Evolutionary conservation across 2,329 filamentous ascomycete genomes (phyloP).

Genomic region (Penicillium glabrum): DNA sequence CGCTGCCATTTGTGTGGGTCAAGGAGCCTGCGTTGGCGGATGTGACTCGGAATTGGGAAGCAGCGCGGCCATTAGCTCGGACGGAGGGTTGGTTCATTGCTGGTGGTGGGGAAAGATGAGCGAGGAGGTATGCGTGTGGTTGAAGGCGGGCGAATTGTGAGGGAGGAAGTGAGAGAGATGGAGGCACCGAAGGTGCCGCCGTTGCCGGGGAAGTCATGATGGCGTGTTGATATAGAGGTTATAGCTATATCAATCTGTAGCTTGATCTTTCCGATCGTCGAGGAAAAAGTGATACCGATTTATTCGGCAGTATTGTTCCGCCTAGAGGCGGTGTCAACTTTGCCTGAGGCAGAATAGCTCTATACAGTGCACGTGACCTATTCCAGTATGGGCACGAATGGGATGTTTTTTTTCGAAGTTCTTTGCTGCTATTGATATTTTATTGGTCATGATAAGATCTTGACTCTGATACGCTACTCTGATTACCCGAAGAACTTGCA

Average conservation of each 20-base stretch:
- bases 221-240: neutral
- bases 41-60: constrained; percentile 68
- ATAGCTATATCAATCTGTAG: neutral
- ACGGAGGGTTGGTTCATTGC: constrained; percentile 54
- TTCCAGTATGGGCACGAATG: neutral
- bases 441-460: no score
- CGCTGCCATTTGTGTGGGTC: constrained; percentile 85
- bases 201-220: constrained; percentile 11
- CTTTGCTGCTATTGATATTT: no score
- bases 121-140: constrained; percentile 83
- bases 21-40: constrained; percentile 80
- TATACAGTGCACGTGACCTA: neutral
- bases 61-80: constrained; percentile 78
- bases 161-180: constrained; percentile 60
- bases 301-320: neutral
- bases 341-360: neutral
- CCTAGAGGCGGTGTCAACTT: neutral
- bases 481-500: no score
- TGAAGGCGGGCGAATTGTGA: constrained; percentile 81
- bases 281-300: constrained; percentile 2
- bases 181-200: constrained; percentile 28
- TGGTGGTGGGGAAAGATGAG: constrained; percentile 69
- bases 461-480: no score
- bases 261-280: neutral
- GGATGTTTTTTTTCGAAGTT: no score